Conservation (phyloP, 768 basidiomycete genomes). For the Tricholoma hemisulphureum region DNA sequence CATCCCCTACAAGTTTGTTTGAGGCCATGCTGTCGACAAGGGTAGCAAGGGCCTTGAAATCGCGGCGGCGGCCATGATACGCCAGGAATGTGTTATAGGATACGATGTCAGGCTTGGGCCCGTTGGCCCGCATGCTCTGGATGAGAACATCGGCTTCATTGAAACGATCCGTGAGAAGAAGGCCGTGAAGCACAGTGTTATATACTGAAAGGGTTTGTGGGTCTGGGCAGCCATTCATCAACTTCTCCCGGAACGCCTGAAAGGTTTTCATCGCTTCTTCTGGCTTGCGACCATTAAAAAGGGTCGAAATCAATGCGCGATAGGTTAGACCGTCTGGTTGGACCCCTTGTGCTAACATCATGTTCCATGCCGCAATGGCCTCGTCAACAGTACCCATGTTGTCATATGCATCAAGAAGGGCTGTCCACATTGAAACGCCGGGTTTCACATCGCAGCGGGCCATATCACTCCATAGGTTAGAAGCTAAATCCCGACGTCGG, state of each 20-base stretch:
- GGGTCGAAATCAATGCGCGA: conserved; percentile 63
- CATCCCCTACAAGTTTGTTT: conserved; percentile 63
- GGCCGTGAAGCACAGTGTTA: conserved; percentile 73
- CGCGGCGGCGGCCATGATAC: conserved; percentile 59
- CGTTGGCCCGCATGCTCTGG: conserved; percentile 41
- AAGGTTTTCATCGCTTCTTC: conserved; percentile 55
- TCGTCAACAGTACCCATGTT: conserved; percentile 48
- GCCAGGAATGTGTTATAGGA: conserved; percentile 82
- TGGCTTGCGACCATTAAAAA: conserved; percentile 50
- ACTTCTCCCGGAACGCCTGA: conserved; percentile 44
- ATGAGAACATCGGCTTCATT: conserved; percentile 43
- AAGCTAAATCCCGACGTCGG: conserved; percentile 55
- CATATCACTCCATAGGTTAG: conserved; percentile 70
- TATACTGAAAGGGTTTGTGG: conserved; percentile 47
- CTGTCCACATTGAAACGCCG: conserved; percentile 66
- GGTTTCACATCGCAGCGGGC: conserved; percentile 45
- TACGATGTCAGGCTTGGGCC: conserved; percentile 67
- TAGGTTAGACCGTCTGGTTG: conserved; percentile 64
- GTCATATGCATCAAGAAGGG: conserved; percentile 63
- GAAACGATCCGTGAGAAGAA: conserved; percentile 48
- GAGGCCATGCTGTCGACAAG: conserved; percentile 58
- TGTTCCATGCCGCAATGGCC: conserved; percentile 59
- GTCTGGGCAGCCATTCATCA: conserved; percentile 18
- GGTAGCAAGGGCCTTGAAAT: conserved; percentile 59
- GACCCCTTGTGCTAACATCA: conserved; percentile 57